Evolutionary conservation across 768 basidiomycete species (phyloP), one percentile per base, ranked within the genome.

Genomic region (Calvatia gigantea): DNA sequence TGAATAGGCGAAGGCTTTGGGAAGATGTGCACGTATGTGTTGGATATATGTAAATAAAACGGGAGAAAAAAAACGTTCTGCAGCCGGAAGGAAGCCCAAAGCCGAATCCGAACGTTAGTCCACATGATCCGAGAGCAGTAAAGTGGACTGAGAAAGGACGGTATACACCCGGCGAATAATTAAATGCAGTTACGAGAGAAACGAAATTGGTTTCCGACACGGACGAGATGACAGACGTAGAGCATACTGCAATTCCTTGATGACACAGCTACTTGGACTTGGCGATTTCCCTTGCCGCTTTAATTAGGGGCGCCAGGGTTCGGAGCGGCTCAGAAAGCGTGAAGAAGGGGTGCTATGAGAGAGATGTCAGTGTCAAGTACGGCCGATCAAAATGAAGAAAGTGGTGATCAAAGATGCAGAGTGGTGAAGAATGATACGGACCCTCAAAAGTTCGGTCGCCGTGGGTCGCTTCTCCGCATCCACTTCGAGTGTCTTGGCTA

Each of bases 391-490:
- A 47, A 43, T n/a, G 25, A 28, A 45, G 12, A 45, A n/a, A 5
- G 43, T 15, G 27, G 21, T 25, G 31, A 33, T 12, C 4, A 12
- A 37, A 14, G 21, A 50, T 4, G 28, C 38, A 31, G 31, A 52
- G 32, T 9, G 41, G 49, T 62, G 51, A 45, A 28, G 3, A 9
- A 31, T 35, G 17, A 53, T 54, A 65, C 82, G 58, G 59, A 94
- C 93, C 70, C 84, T 78, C 41, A 97, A 74, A 23, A 97, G 75
- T 63, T 87, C 82, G 1, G 86, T 85, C 2, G 95, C 94, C 47
- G 82, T 87, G 0, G 94, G 96, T 56, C 97, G 80, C 72, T 91
- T 94, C 68, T 98, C 95, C 12, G 91, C 89, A 64, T 98, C 94
- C 15, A 98, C 97, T 64, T 97, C 94, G 43, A 98, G 75, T 7